Conservation (phyloP, 371 early-diverging fungal genomes). For the Mortierella sp. region DNA sequence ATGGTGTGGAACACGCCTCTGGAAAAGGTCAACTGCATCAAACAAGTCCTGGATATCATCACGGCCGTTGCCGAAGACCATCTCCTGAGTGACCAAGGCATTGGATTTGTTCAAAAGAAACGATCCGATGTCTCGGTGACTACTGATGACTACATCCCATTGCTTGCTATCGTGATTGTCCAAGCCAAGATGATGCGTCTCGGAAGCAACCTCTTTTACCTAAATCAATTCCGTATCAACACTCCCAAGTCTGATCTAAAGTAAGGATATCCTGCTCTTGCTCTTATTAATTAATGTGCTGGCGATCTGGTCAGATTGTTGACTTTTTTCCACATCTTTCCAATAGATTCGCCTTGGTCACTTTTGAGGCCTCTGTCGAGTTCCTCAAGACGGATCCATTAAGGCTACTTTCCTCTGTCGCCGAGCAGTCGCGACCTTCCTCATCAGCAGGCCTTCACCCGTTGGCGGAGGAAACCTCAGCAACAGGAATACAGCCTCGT, state of each 20-base stretch:
- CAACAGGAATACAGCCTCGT: too few relatives aligned
- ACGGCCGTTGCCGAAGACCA: slow-evolving; percentile 44
- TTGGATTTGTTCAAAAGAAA: slow-evolving; percentile 37
- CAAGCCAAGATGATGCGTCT: slow-evolving; percentile 62
- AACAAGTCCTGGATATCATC: slow-evolving; percentile 37
- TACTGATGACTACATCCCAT: slow-evolving; percentile 71
- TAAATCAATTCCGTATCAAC: slow-evolving; percentile 64
- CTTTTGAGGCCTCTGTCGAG: slow-evolving; percentile 63
- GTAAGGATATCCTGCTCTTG: slow-evolving; percentile 32
- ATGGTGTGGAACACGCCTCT: slow-evolving; percentile 47
- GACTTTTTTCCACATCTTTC: neutral
- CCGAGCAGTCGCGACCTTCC: slow-evolving; percentile 4
- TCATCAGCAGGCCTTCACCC: too few relatives aligned
- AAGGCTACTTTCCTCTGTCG: slow-evolving; percentile 35
- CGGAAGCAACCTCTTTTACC: slow-evolving; percentile 66
- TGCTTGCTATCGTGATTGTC: slow-evolving; percentile 65
- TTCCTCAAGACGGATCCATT: slow-evolving; percentile 69
- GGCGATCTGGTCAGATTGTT: too few relatives aligned
- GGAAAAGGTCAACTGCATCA: slow-evolving; percentile 45
- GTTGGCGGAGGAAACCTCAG: too few relatives aligned
- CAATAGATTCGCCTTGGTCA: slow-evolving; percentile 60
- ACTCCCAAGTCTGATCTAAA: slow-evolving; percentile 60
- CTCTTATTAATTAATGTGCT: neutral
- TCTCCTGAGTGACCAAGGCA: slow-evolving; percentile 33
- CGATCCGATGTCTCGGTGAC: slow-evolving; percentile 60